Base-by-base conservation (phyloP, 2,329 filamentous ascomycete species). In the Fusarium phyllophilum region DNA sequence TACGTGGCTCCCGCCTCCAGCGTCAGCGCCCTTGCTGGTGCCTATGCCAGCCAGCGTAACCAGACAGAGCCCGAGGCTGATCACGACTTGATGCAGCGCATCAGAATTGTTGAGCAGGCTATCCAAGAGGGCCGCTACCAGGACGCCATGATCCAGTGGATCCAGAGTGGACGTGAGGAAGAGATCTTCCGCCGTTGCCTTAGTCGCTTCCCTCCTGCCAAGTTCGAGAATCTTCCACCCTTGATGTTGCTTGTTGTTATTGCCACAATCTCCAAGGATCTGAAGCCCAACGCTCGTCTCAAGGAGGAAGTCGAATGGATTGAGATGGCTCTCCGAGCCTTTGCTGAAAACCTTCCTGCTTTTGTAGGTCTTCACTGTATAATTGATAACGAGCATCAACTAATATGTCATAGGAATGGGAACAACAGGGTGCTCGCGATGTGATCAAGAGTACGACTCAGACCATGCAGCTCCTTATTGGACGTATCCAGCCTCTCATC, bases 111-210 rank as follows among this genome's bases (percentile, higher is more conserved):
- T 66, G 89, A 90, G 56, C 82, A 85, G 55, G 83, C 90, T 48
- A 90, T 96, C 82, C 85, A 87, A 41, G 86, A 88, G 36, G 89
- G 89, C 29, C 87, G 89, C 41, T 87, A 88, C 63, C 90, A 93
- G 77, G 87, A 89, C 60, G 91, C 89, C 46, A 86, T 91, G 79
- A 86, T 92, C 64, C 88, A 88, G 68, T 93, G 91, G 91, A 87
- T 93, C 63, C 91, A 93, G 81, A 88, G 87, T 74, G 87, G 86
- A 22, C 86, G 88, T 39, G 88, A 91, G 78, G 86, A 90, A 66
- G 88, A 91, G 68, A 87, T 93, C 58, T 93, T 92, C 80, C 85
- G 87, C 38, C 81, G 81, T 38, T 83, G 83, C 69, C 76, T 85
- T 17, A 81, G 81, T 69, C 78, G 80, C 9, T 83, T 83, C 62